Evolutionary conservation across 1,139 yeast species (phyloP).

Genomic region (Protomyces lactucae-debilis): DNA sequence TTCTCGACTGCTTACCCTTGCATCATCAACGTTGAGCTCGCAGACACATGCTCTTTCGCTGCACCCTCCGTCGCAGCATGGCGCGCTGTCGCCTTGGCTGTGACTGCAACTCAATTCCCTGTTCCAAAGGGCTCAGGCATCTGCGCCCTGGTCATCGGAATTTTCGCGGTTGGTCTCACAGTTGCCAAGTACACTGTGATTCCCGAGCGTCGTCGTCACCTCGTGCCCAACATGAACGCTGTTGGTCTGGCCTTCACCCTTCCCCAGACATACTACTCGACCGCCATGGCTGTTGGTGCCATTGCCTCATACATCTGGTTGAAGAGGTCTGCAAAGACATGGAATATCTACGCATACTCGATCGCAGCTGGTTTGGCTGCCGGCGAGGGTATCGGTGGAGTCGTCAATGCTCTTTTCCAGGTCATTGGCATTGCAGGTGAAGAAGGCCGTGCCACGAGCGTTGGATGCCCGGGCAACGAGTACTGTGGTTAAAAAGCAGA

Average conservation of each 20-base stretch:
- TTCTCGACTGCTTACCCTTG: slow-evolving; percentile 28
- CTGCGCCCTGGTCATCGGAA: slow-evolving; percentile 22
- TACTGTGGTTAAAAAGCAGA: slow-evolving; percentile 14
- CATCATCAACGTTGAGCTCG: slow-evolving; percentile 7
- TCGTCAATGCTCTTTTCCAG: slow-evolving; percentile 25
- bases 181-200: slow-evolving; percentile 20
- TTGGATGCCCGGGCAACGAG: slow-evolving; percentile 16
- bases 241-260: slow-evolving; percentile 28
- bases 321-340: slow-evolving; percentile 16
- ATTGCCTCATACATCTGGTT: slow-evolving; percentile 26
- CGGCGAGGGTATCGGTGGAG: slow-evolving; percentile 29
- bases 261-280: slow-evolving; percentile 28
- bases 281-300: slow-evolving; percentile 28
- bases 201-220: slow-evolving; percentile 11
- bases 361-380: slow-evolving; percentile 28
- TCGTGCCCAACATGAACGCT: slow-evolving; percentile 29
- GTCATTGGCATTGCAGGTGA: slow-evolving; percentile 15
- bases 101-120: slow-evolving; percentile 23
- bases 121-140: slow-evolving; percentile 17
- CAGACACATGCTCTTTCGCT: slow-evolving; percentile 24
- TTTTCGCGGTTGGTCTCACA: slow-evolving; percentile 12
- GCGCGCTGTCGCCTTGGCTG: slow-evolving; percentile 27
- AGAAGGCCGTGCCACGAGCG: slow-evolving; percentile 12
- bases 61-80: slow-evolving; percentile 27
- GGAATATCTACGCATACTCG: slow-evolving; percentile 26